Evolutionary conservation across 495 filamentous ascomycete genomes (phyloP).

Genomic region (Neurospora tetraspora): DNA sequence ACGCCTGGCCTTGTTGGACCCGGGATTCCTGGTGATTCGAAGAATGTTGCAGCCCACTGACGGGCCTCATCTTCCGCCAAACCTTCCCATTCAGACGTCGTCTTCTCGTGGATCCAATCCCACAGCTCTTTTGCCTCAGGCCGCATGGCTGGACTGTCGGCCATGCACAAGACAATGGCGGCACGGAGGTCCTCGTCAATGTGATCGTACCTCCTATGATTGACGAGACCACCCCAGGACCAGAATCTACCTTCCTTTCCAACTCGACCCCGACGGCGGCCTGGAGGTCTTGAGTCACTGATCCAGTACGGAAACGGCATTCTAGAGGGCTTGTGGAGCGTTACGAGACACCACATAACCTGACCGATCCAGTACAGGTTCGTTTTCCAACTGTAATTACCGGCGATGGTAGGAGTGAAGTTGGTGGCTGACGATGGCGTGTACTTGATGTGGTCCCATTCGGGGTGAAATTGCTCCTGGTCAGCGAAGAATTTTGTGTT

Average conservation of each 20-base stretch:
- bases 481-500: not conserved
- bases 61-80: not conserved
- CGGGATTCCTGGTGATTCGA: not conserved
- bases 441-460: conserved; percentile 1
- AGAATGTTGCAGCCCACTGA: not conserved
- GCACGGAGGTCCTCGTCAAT: not conserved
- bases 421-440: not conserved
- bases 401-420: not conserved
- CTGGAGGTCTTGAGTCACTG: not conserved
- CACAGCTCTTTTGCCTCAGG: not conserved
- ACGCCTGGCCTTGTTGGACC: not conserved
- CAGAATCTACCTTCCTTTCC: not conserved
- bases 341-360: not conserved
- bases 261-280: not conserved
- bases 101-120: not conserved
- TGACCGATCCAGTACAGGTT: not conserved
- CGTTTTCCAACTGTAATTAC: not conserved
- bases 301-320: not conserved
- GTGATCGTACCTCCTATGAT: not conserved
- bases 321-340: not conserved
- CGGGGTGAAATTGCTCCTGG: not conserved
- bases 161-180: not conserved
- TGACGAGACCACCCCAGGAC: not conserved
- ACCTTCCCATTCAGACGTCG: not conserved
- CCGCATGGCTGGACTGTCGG: not conserved